These are phyloP conservation scores for Malassezia sympodialis DNA, from an alignment of 1,284 basidiomycete genomes.

Conservation along the genomic window DNA sequence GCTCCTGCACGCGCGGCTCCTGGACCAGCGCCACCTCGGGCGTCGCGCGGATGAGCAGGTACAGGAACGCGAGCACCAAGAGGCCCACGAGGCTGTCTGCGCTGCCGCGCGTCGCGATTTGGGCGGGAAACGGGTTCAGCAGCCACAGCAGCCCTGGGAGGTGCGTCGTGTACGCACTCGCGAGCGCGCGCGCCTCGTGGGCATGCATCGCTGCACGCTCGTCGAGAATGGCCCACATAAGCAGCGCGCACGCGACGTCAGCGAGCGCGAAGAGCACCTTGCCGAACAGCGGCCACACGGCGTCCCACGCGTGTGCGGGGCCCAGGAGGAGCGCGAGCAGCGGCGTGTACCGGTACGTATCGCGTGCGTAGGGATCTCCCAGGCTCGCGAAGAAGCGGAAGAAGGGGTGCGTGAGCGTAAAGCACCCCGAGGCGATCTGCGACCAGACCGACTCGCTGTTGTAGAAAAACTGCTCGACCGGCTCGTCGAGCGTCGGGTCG, in stretches of 20 bases:
- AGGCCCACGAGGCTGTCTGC: slow-evolving; percentile 79
- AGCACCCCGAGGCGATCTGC: slow-evolving; percentile 5
- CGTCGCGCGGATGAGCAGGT: slow-evolving; percentile 29
- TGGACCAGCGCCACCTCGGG: slow-evolving; percentile 23
- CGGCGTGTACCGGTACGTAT: slow-evolving; percentile 94
- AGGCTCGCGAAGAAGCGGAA: slow-evolving; percentile 31
- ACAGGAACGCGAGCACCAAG: slow-evolving; percentile 65
- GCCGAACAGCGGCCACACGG: slow-evolving; percentile 57
- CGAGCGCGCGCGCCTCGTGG: background rate
- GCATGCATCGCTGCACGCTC: slow-evolving; percentile 9
- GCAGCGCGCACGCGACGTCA: slow-evolving; percentile 68
- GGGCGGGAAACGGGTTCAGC: slow-evolving; percentile 84
- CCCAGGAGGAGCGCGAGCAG: slow-evolving; percentile 70
- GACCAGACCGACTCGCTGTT: slow-evolving; percentile 1
- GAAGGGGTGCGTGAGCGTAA: slow-evolving; percentile 22
- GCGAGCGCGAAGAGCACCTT: slow-evolving; percentile 79
- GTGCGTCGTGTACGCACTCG: slow-evolving; percentile 13
- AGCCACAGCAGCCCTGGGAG: slow-evolving; percentile 60
- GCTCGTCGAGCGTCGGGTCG: slow-evolving; percentile 13
- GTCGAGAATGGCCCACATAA: slow-evolving; percentile 63
- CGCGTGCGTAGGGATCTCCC: slow-evolving; percentile 74
- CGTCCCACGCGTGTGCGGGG: slow-evolving; percentile 60
- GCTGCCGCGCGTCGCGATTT: slow-evolving; percentile 90
- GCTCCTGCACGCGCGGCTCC: slow-evolving; percentile 13
- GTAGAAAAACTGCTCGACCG: background rate